A percentile compares a stretch with the other conserved stretches of the same genome.
These are phyloP conservation scores for Sugiyamaella americana DNA, from an alignment of 805 yeast species.

Conservation along the genomic window DNA sequence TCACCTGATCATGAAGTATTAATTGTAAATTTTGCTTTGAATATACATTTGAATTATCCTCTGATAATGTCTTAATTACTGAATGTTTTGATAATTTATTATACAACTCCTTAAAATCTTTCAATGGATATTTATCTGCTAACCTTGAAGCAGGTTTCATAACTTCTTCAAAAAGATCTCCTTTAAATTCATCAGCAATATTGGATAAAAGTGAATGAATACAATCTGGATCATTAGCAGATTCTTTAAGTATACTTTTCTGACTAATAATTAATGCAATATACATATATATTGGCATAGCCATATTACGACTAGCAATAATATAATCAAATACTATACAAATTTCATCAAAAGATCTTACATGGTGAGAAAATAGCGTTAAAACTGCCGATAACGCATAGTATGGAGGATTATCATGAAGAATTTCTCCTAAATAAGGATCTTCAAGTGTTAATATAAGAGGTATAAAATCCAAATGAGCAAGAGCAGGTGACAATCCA, in stretches of 20 bases:
- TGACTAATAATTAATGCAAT: slow-evolving; percentile 41
- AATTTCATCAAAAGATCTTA: slow-evolving; percentile 43
- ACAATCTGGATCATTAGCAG: slow-evolving; percentile 35
- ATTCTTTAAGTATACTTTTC: slow-evolving; percentile 34
- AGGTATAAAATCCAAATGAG: slow-evolving; percentile 63
- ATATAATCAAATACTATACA: slow-evolving; percentile 64
- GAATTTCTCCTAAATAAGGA: slow-evolving; percentile 32
- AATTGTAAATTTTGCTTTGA: neutral
- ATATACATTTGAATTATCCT: neutral
- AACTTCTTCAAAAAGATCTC: slow-evolving; percentile 17
- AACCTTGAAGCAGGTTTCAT: slow-evolving; percentile 21
- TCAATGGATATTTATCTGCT: slow-evolving; percentile 20
- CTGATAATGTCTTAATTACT: slow-evolving; percentile 25
- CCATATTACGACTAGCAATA: slow-evolving; percentile 50
- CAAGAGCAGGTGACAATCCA: slow-evolving; percentile 57
- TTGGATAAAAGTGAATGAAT: slow-evolving; percentile 38
- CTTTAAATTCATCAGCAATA: slow-evolving; percentile 20
- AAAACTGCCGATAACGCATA: slow-evolving; percentile 73
- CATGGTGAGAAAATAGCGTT: slow-evolving; percentile 73
- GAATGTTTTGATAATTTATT: slow-evolving; percentile 27
- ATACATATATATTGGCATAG: slow-evolving; percentile 54
- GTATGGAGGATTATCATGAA: slow-evolving; percentile 46
- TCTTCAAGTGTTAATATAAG: slow-evolving; percentile 50
- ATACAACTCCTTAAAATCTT: slow-evolving; percentile 20
- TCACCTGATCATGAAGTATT: neutral